Evolutionary conservation across 192 early-diverging fungal species (phyloP), one percentile per base, ranked within the genome.

Genomic region (Coemansia sp.): DNA sequence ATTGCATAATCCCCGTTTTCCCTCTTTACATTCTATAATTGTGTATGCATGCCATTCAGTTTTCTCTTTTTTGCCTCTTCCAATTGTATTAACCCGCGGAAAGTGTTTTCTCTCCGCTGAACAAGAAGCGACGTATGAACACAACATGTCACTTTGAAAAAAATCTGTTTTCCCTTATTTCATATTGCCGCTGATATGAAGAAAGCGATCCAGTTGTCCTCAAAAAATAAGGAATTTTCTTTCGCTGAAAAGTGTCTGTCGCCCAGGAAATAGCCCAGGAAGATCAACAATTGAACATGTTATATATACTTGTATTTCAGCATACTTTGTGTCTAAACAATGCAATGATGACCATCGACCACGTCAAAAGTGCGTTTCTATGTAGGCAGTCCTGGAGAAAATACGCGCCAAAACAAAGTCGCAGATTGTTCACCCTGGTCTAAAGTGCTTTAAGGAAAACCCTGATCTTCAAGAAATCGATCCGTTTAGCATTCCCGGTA

Each of bases 401-500:
- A 97, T 94, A 53, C 85, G 87, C 36, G 78, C 87, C 48, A 83
- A 74, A 32, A 87, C 92, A 2, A 83, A 78, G 34, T 89, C 91
- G 29, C 88, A 89, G 61, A 85, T 87, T 53, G 86, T 93, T 6
- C 87, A 95, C 69, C 86, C 88, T 14, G 96, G 96, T 18, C 65
- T 93, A 29, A 74, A 84, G 30, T 80, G 74, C 28, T 90, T 92
- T 71, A 86, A 91, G 66, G 74, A 87, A 19, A 56, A 67, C 34
- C 53, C 69, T 6, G 67, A 53, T 6, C 70, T 68, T 1, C 69
- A 66, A 11, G 75, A 68, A 29, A 85, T 95, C 36, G 88, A 97
- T 53, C 94, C 95, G 4, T 83, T 87, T 51, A 57, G 65, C 7
- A 93, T 98, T n/a, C 95, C 94, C 8, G 97, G 97, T 18, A 82